Conservation (phyloP, 257 asterid species). For the Handroanthus guayacan region DNA sequence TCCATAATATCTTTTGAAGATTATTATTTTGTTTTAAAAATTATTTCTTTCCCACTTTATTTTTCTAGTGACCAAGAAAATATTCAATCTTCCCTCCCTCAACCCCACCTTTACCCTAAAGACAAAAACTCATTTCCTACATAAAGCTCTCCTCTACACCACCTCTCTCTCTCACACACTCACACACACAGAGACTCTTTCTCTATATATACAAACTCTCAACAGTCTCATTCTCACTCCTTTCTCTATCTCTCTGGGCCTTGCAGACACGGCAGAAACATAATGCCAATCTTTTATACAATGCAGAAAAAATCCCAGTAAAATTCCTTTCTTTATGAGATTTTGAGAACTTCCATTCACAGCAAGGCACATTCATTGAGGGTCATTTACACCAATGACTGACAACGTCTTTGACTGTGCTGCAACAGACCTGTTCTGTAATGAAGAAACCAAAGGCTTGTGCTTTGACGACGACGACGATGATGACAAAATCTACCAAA, state of each 20-base stretch:
- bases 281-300: constrained; percentile 36
- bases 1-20: background rate
- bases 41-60: background rate
- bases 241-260: constrained; percentile 32
- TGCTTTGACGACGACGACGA: constrained; percentile 51
- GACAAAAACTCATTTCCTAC: constrained; percentile 56
- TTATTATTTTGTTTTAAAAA: background rate
- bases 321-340: constrained; percentile 39
- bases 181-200: background rate
- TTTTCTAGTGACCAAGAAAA: constrained; percentile 8
- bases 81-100: constrained; percentile 37
- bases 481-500: constrained; percentile 24
- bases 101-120: constrained; percentile 64
- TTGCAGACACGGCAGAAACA: constrained; percentile 43
- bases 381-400: constrained; percentile 51
- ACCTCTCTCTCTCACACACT: constrained; percentile 33
- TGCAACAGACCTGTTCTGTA: constrained; percentile 54
- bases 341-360: constrained; percentile 37
- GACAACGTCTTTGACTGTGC: constrained; percentile 49
- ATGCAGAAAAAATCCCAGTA: constrained; percentile 42
- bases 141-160: constrained; percentile 54
- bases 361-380: constrained; percentile 37
- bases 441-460: constrained; percentile 49
- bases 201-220: constrained; percentile 27
- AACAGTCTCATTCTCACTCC: constrained; percentile 31